phyloP scores from a whole-genome alignment of 306 rosid species.

The Luffa aegyptiaca region DNA sequence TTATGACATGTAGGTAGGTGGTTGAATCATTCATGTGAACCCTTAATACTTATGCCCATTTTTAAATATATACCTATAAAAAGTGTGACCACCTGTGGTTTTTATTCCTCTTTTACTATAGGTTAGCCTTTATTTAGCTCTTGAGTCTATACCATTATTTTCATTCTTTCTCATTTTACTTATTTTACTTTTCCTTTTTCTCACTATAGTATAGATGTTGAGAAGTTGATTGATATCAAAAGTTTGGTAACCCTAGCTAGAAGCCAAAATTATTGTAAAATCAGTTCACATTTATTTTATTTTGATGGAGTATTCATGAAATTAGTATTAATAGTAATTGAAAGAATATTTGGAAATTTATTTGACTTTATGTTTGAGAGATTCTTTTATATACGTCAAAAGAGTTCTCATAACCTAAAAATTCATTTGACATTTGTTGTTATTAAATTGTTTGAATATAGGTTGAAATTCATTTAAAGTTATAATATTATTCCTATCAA shows the following conservation, averaged over 20 bases:
- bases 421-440: no score
- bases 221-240: background rate
- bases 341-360: no score
- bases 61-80: background rate
- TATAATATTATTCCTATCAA: no score
- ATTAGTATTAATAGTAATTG: background rate
- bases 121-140: background rate
- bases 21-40: background rate
- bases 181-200: background rate
- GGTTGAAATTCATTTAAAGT: no score
- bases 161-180: background rate
- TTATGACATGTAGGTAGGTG: background rate
- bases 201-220: background rate
- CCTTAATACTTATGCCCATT: background rate
- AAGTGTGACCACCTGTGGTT: background rate
- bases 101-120: background rate
- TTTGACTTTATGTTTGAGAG: no score
- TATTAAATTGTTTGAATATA: no score
- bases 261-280: background rate
- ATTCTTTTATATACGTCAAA: no score
- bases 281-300: background rate
- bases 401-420: no score
- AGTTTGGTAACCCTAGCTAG: background rate
- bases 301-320: background rate
- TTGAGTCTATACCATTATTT: background rate